Evolutionary conservation across 202 grass and related monocot genomes (phyloP), one percentile per base, ranked within the genome.

Genomic region (Cymbopogon flexuosus): DNA sequence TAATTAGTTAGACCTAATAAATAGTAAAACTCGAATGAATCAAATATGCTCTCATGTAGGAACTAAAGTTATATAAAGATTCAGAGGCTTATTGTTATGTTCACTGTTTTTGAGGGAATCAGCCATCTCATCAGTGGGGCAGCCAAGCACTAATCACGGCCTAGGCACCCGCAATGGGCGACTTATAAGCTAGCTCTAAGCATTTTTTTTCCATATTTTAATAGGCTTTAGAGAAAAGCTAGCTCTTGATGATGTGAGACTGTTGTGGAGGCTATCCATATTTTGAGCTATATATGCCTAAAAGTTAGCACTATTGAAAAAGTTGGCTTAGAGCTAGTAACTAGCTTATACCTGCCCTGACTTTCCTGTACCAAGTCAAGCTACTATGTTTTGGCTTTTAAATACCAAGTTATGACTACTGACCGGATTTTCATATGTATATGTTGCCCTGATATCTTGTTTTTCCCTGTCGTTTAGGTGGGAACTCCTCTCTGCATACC

Each of bases 401-500:
- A n/a, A 51, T 9, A 49, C 35, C 5, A 30, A 76, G 27, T 63
- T 24, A 56, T 69, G 3, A 11, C 30, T 72, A 35, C 0, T 35
- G 4, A 11, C 15, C 2, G 8, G 15, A 18, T 62, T 74, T 76
- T 40, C 27, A 62, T 39, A 85, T 4, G 59, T 62, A 14, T 35
- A 33, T 66, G 10, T 49, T 73, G 10, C 39, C 30, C n/a, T 51
- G 34, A 63, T 74, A 13, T 54, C 24, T 72, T 31, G 58, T n/a
- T 67, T 74, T 47, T 5, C 57, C 7, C 24, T 88, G n/a, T 64
- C 18, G 39, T 83, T 40, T 89, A 97, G 93, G 75, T 97, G 35
- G 93, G 93, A 19, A 91, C 90, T 11, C 93, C 93, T 66, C 81
- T 97, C 23, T 97, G 93, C 80, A 87, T 97, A 79, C 93, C 93